A percentile compares a stretch with the other conserved stretches of the same genome.
Evolutionary conservation across 805 yeast genomes (phyloP).

Genomic region (Vanderwaltozyma polyspora): DNA sequence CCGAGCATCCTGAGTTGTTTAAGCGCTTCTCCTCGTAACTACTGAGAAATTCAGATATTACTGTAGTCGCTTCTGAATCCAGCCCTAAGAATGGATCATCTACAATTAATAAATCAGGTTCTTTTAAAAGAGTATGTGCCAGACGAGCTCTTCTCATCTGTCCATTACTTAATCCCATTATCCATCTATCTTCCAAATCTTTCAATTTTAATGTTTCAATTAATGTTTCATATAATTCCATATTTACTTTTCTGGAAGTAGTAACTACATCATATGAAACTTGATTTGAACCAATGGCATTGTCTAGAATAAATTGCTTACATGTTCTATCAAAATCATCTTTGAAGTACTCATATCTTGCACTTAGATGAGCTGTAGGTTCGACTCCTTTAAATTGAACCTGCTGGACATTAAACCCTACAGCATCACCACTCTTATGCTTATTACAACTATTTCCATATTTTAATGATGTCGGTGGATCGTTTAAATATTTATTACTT

Average conservation of each 20-base stretch:
- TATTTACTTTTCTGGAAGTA: conserved; percentile 23
- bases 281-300: conserved; percentile 33
- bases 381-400: conserved; percentile 38
- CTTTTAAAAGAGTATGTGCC: conserved; percentile 57
- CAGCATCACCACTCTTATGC: background rate
- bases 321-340: conserved; percentile 75
- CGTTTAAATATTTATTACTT: conserved; percentile 18
- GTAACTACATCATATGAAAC: conserved; percentile 28
- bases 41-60: conserved; percentile 37
- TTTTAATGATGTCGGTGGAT: conserved; percentile 17
- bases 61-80: conserved; percentile 59
- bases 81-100: conserved; percentile 92
- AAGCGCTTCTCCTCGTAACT: conserved; percentile 8
- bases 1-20: conserved; percentile 25
- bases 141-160: conserved; percentile 85
- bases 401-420: conserved; percentile 14
- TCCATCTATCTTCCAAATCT: conserved; percentile 59
- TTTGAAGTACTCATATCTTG: conserved; percentile 78
- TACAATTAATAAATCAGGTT: conserved; percentile 56
- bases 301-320: conserved; percentile 45
- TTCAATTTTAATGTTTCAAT: conserved; percentile 42
- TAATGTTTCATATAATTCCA: conserved; percentile 31
- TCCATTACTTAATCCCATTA: conserved; percentile 83
- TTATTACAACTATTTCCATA: conserved; percentile 7
- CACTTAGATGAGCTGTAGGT: conserved; percentile 66